Evolutionary conservation across 1,284 basidiomycete genomes (phyloP), one percentile per base, ranked within the genome.

Genomic region (Trichosporon sp.): DNA sequence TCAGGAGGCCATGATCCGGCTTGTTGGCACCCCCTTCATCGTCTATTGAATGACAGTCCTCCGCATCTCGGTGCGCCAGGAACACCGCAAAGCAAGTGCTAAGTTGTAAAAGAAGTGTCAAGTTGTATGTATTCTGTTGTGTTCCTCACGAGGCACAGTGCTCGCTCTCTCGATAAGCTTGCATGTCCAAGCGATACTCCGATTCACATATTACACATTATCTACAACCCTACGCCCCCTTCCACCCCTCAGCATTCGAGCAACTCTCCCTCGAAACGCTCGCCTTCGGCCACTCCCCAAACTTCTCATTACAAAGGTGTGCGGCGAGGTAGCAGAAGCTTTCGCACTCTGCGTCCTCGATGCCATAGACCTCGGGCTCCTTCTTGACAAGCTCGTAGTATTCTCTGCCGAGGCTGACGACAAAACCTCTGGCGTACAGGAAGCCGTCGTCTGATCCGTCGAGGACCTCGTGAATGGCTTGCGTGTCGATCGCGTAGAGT

Each of bases 361-460:
- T 9, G 11, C 40, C 65, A 9, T 32, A 49, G 10, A 16, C 23
- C 11, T 2, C 54, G 3, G 62, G 62, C 14, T 56, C 19, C 11
- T 7, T n/a, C 33, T 56, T 56, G 7, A 67, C 62, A 1, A 32
- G 21, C 21, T 61, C 60, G 27, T 37, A 67, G 58, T 67, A 64
- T 46, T 2, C 16, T 6, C 19, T 23, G 13, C 65, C 65, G 11
- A 21, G 33, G 13, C 34, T 46, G 4, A 67, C 62, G 27, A 67
- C 54, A 9, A 59, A 67, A 2, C 62, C 65, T 23, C 65, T 60
- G 2, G 54, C 33, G 25, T 64, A 64, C 7, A 67, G 58, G 49
- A 65, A 58, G 31, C 61, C 37, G 33, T 71, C 61, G 54, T 68
- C 62, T 23, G 31, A 52, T 13, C 57, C 32, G 33, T 64, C 32